These are phyloP conservation scores for Aureobasidium sp. DNA, from an alignment of 2,329 filamentous ascomycete genomes.

Conservation along the genomic window DNA sequence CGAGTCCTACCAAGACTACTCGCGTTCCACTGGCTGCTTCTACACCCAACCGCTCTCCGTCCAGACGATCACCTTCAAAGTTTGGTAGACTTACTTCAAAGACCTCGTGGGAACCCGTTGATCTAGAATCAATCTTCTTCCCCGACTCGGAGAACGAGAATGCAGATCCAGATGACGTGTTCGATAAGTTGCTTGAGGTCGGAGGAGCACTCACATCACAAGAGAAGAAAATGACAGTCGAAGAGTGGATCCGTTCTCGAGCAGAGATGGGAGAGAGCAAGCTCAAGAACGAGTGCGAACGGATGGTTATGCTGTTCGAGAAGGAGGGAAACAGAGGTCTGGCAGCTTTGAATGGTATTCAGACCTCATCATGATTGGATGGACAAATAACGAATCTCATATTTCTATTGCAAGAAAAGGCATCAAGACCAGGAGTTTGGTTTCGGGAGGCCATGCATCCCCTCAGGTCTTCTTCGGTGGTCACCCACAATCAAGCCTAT, in stretches of 20 bases:
- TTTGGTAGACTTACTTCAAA: constrained; percentile 58
- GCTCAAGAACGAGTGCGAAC: constrained; percentile 83
- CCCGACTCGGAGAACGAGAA: constrained; percentile 42
- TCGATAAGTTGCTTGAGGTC: constrained; percentile 46
- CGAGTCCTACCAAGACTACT: constrained; percentile 36
- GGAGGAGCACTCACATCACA: constrained; percentile 72
- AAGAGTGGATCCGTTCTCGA: constrained; percentile 91
- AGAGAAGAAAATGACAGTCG: constrained; percentile 92
- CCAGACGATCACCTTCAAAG: constrained; percentile 42
- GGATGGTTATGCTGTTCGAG: constrained; percentile 85
- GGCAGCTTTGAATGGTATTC: constrained; percentile 77
- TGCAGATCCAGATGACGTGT: constrained; percentile 54
- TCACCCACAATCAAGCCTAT: background rate
- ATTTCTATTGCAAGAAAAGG: background rate
- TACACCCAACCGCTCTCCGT: constrained; percentile 40
- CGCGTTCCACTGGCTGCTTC: constrained; percentile 48
- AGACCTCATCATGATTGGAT: constrained; percentile 35
- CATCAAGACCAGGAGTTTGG: background rate
- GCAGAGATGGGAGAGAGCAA: constrained; percentile 83
- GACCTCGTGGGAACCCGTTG: constrained; percentile 74
- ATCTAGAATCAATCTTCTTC: constrained; percentile 77
- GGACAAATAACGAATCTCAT: constrained; percentile 9
- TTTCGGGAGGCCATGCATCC: background rate
- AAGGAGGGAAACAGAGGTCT: constrained; percentile 83
- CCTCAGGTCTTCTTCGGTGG: background rate